Percentiles rank a stretch among this genome's conserved stretches.
These are phyloP conservation scores for Dactylonectria estremocensis DNA, from an alignment of 2,329 filamentous ascomycete genomes.

Conservation along the genomic window DNA sequence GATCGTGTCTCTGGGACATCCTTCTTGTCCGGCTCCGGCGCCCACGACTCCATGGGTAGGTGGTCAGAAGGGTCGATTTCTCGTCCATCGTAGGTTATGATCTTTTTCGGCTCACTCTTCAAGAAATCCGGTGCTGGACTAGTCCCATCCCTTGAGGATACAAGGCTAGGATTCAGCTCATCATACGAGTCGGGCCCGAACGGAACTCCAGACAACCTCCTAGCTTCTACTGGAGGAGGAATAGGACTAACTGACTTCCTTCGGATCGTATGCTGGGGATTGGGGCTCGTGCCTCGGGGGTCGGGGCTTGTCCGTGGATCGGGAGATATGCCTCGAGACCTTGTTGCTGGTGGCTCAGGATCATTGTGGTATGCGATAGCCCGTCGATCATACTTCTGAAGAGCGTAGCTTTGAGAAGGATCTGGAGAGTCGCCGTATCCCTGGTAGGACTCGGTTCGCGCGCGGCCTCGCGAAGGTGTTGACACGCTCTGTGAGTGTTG, in stretches of 20 bases:
- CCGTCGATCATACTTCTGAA: conserved; percentile 62
- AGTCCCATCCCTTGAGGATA: conserved; percentile 48
- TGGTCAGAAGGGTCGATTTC: conserved; percentile 88
- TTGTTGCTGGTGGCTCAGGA: conserved; percentile 45
- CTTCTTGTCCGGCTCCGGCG: conserved; percentile 76
- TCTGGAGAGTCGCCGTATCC: conserved; percentile 42
- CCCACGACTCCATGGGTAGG: conserved; percentile 83
- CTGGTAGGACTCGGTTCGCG: conserved; percentile 45
- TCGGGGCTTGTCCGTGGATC: conserved; percentile 57
- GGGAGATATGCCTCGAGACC: conserved; percentile 55
- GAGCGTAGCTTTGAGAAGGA: conserved; percentile 52
- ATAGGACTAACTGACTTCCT: conserved; percentile 84
- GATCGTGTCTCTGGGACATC: conserved; percentile 53
- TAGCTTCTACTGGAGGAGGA: conserved; percentile 66
- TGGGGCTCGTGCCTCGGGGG: conserved; percentile 53
- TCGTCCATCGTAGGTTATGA: conserved; percentile 81
- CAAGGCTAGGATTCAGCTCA: conserved; percentile 74
- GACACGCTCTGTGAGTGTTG: conserved; percentile 59
- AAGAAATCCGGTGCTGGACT: conserved; percentile 56
- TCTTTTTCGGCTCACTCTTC: conserved; percentile 74
- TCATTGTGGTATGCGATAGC: conserved; percentile 57
- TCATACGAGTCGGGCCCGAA: conserved; percentile 86
- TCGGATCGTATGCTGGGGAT: conserved; percentile 68
- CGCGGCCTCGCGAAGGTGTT: conserved; percentile 60
- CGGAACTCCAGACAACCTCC: conserved; percentile 73